These are phyloP conservation scores for Candida easanensis DNA, from an alignment of 805 yeast genomes.

Conservation along the genomic window DNA sequence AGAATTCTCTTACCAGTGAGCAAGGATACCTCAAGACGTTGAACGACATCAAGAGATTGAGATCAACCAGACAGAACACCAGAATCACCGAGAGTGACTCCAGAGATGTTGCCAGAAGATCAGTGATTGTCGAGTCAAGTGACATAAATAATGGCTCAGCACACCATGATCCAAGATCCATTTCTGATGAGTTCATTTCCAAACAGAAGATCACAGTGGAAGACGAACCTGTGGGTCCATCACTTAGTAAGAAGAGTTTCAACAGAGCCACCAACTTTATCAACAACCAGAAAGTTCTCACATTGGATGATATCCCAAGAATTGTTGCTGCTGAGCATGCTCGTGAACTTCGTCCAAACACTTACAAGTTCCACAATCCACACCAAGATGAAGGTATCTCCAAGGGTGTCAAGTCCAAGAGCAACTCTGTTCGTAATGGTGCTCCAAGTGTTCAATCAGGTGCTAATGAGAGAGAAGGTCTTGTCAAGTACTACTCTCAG, in stretches of 20 bases:
- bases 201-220: conserved; percentile 29
- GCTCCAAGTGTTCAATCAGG: conserved; percentile 15
- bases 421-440: conserved; percentile 16
- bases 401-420: conserved; percentile 21
- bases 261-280: conserved; percentile 70
- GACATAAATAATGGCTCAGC: conserved; percentile 6
- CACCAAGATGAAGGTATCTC: conserved; percentile 22
- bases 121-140: conserved; percentile 51
- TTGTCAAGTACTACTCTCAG: conserved; percentile 59
- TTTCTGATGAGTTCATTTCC: conserved; percentile 21
- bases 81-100: conserved; percentile 46
- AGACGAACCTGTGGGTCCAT: conserved; percentile 44
- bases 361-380: conserved; percentile 73
- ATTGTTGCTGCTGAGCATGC: conserved; percentile 98
- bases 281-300: conserved; percentile 78
- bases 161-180: conserved; percentile 3
- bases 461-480: conserved; percentile 3
- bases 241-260: conserved; percentile 48
- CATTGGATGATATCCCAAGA: conserved; percentile 94
- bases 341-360: conserved; percentile 87
- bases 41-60: conserved; percentile 70
- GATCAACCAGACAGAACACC: conserved; percentile 70
- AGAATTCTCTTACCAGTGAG: conserved; percentile 30
- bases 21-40: conserved; percentile 67
- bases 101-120: conserved; percentile 61